Evolutionary conservation across 192 early-diverging fungal species (phyloP).

Genomic region (Lobosporangium transversale): DNA sequence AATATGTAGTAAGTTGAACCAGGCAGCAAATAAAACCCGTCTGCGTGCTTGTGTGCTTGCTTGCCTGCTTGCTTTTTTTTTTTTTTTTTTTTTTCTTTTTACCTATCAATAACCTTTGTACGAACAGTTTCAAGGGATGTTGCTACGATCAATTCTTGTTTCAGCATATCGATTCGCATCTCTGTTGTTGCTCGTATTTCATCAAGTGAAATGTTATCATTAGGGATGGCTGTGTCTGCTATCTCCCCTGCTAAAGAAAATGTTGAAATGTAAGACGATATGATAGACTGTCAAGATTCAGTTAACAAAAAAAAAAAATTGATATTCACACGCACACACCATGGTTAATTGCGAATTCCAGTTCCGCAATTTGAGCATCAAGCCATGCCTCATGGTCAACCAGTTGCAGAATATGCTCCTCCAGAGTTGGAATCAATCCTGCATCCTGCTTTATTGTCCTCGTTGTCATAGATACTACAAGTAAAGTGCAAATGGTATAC

Average conservation of each 20-base stretch:
- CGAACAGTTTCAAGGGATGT: slow-evolving; percentile 15
- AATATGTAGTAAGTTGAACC: too few species aligned
- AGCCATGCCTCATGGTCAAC: slow-evolving; percentile 47
- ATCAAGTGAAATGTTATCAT: neutral
- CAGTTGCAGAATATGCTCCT: slow-evolving; percentile 37
- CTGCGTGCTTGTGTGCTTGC: too few species aligned
- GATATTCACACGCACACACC: slow-evolving; percentile 7
- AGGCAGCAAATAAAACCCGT: too few species aligned
- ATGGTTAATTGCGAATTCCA: slow-evolving; percentile 28
- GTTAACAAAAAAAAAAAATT: too few species aligned
- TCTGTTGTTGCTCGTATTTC: slow-evolving; percentile 4
- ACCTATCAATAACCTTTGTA: slow-evolving; percentile 9
- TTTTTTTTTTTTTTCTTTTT: too few species aligned
- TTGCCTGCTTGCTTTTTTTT: too few species aligned
- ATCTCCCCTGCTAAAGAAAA: too few species aligned
- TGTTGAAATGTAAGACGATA: too few species aligned
- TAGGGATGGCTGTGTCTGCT: neutral
- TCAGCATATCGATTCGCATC: slow-evolving; percentile 14
- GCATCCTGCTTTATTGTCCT: neutral
- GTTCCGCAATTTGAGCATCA: slow-evolving; percentile 42
- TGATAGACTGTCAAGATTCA: too few species aligned
- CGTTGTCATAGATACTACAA: neutral
- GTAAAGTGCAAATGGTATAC: too few species aligned
- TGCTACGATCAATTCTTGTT: slow-evolving; percentile 13
- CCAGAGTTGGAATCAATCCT: slow-evolving; percentile 17